These are phyloP conservation scores for Penicillium frequentans DNA, from an alignment of 2,329 filamentous ascomycete genomes.

Conservation along the genomic window DNA sequence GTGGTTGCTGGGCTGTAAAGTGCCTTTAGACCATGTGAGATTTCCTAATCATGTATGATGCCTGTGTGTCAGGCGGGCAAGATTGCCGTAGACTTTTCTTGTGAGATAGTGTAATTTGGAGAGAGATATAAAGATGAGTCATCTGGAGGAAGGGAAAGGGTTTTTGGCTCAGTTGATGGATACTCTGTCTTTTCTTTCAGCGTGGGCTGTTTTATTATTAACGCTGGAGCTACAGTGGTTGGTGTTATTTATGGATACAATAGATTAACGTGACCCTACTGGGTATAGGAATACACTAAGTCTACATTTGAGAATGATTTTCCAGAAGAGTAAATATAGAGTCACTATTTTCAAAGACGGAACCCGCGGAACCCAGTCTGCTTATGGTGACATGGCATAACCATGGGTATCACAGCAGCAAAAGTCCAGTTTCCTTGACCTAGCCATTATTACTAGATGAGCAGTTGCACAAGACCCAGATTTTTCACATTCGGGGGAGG, in stretches of 20 bases:
- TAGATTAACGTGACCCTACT: background rate
- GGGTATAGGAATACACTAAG: background rate
- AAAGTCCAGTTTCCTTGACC: background rate
- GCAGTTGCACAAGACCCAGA: background rate
- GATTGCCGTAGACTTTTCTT: background rate
- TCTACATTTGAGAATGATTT: background rate
- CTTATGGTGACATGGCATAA: background rate
- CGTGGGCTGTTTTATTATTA: background rate
- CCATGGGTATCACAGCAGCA: background rate
- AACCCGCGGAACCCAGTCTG: background rate
- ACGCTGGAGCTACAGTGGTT: background rate
- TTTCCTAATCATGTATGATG: background rate
- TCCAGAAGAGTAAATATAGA: background rate
- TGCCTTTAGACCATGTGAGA: background rate
- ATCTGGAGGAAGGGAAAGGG: background rate
- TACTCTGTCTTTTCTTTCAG: background rate
- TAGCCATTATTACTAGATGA: background rate
- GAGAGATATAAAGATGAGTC: background rate
- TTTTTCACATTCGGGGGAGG: background rate
- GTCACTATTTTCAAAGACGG: background rate
- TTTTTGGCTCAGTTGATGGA: background rate
- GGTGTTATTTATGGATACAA: background rate
- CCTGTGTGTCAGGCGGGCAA: background rate
- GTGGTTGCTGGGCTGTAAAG: slow-evolving; percentile 64
- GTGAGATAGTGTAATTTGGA: background rate